Evolutionary conservation across 768 basidiomycete genomes (phyloP).

Genomic region (Mycena vulgaris): DNA sequence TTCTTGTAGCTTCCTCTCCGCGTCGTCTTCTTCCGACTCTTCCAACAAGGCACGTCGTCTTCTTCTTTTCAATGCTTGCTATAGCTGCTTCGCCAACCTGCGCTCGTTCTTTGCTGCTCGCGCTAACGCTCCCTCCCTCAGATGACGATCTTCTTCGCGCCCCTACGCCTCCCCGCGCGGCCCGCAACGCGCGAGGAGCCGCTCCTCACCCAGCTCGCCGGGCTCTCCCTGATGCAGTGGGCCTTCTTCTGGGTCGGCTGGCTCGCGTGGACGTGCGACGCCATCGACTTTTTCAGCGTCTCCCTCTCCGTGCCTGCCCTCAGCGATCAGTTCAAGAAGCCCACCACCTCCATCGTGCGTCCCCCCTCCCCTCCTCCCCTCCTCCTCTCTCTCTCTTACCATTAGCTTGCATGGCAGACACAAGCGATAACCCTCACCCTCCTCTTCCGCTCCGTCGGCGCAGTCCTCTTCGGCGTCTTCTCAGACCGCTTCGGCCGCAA

Average conservation of each 20-base stretch:
- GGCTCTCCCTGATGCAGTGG: constrained; percentile 30
- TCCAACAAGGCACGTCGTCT: no score
- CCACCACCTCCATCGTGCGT: constrained; percentile 59
- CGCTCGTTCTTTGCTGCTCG: neutral
- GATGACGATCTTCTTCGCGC: constrained; percentile 42
- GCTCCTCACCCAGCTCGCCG: constrained; percentile 5
- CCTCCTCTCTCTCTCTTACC: neutral
- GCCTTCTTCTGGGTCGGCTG: constrained; percentile 57
- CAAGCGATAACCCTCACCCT: constrained; percentile 93
- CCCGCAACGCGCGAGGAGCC: constrained; percentile 19
- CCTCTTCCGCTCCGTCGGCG: constrained; percentile 88
- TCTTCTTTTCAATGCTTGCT: no score
- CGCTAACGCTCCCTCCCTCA: no score
- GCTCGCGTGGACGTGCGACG: constrained; percentile 91
- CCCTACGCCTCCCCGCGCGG: constrained; percentile 33
- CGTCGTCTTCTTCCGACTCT: no score
- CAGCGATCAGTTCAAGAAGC: constrained; percentile 61
- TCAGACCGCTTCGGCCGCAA: constrained; percentile 94
- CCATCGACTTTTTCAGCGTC: constrained; percentile 89
- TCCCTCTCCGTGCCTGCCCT: constrained; percentile 70
- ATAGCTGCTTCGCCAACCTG: no score
- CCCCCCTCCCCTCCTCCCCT: neutral
- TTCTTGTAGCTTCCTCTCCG: no score
- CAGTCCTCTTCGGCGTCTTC: constrained; percentile 87
- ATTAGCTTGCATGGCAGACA: constrained; percentile 56